These are phyloP conservation scores for Saprolegnia diclina DNA, from an alignment of 352 stramenopile genomes.

Conservation along the genomic window DNA sequence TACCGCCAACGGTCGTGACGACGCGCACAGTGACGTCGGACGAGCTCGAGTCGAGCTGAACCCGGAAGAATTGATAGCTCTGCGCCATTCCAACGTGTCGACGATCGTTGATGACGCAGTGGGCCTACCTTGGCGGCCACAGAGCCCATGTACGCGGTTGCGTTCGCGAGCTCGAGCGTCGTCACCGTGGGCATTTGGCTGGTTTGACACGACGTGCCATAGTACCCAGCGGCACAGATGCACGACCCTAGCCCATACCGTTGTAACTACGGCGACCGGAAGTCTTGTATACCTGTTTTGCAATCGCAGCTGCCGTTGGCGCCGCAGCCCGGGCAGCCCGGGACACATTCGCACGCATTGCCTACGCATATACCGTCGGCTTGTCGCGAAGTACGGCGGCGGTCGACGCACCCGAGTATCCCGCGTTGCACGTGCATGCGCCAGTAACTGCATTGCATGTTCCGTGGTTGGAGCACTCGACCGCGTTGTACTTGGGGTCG, in stretches of 20 bases:
- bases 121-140: slow-evolving; percentile 36
- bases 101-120: no score
- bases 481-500: slow-evolving; percentile 35
- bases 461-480: slow-evolving; percentile 64
- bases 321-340: slow-evolving; percentile 52
- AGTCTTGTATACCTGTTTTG: slow-evolving; percentile 32
- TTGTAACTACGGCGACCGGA: background rate
- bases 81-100: no score
- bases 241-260: slow-evolving; percentile 34
- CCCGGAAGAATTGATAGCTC: slow-evolving; percentile 67
- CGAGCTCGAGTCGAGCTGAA: slow-evolving; percentile 48
- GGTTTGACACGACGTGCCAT: slow-evolving; percentile 36
- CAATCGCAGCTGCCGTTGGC: slow-evolving; percentile 52
- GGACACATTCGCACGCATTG: slow-evolving; percentile 62
- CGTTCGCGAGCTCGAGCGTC: slow-evolving; percentile 31
- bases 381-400: background rate
- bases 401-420: slow-evolving; percentile 37
- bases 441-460: slow-evolving; percentile 44
- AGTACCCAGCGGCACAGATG: slow-evolving; percentile 42
- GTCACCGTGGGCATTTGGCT: slow-evolving; percentile 28
- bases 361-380: no score
- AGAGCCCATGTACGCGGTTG: slow-evolving; percentile 26
- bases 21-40: slow-evolving; percentile 66
- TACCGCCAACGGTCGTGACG: slow-evolving; percentile 28
- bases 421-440: slow-evolving; percentile 42